phyloP scores from a whole-genome alignment of 2,329 filamentous ascomycete genomes.

The Immersiporthe knoxdaviesiana region DNA sequence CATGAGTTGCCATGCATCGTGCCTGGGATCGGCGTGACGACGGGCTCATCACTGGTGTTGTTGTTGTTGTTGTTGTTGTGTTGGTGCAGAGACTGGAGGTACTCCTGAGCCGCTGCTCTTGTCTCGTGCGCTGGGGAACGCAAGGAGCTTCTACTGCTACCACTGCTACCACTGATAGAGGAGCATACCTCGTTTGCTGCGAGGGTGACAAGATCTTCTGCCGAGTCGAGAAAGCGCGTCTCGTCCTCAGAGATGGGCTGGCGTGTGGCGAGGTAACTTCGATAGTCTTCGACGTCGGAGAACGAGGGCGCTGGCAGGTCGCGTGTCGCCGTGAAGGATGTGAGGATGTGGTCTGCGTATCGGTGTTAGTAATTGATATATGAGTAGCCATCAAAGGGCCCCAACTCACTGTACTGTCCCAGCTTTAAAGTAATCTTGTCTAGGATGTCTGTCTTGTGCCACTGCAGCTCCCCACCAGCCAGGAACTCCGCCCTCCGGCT shows the following conservation, averaged over 20 bases:
- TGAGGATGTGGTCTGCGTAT: slow-evolving; percentile 58
- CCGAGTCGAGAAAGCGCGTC: slow-evolving; percentile 59
- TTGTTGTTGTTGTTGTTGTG: neutral
- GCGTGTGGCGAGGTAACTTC: slow-evolving; percentile 54
- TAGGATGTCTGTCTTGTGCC: slow-evolving; percentile 62
- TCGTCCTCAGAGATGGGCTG: slow-evolving; percentile 62
- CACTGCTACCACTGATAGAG: neutral
- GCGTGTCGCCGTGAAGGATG: slow-evolving; percentile 59
- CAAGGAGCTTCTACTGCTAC: too few relatives aligned
- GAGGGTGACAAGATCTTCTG: slow-evolving; percentile 57
- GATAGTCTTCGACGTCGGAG: slow-evolving; percentile 52
- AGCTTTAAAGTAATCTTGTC: slow-evolving; percentile 68
- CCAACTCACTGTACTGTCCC: slow-evolving; percentile 65
- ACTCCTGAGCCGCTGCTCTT: neutral
- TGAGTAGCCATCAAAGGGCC: neutral
- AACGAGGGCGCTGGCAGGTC: slow-evolving; percentile 51
- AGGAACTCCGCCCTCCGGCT: slow-evolving; percentile 62
- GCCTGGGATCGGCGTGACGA: slow-evolving; percentile 20
- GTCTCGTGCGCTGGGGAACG: neutral
- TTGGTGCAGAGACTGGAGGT: slow-evolving; percentile 12
- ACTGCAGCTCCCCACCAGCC: slow-evolving; percentile 60
- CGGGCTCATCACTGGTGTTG: neutral
- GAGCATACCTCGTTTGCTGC: slow-evolving; percentile 23
- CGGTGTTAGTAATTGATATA: neutral
- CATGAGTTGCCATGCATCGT: slow-evolving; percentile 28